A percentile compares a stretch with the other conserved stretches of the same genome.
These are phyloP conservation scores for Tylopilus sp. DNA, from an alignment of 1,284 basidiomycete species.

Conservation along the genomic window DNA sequence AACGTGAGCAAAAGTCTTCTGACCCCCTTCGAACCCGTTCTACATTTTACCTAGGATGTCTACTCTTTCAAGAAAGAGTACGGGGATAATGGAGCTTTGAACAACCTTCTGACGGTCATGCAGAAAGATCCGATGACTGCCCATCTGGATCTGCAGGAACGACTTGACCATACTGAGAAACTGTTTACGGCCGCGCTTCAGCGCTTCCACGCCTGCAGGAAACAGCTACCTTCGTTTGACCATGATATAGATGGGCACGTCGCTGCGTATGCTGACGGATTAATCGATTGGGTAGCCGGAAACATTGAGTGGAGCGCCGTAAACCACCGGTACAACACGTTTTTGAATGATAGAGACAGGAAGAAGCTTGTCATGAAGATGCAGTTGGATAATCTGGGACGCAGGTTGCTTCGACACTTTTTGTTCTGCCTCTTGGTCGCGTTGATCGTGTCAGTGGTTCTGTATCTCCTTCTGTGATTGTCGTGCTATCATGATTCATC, in stretches of 20 bases:
- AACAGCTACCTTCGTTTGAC: slow-evolving; percentile 18
- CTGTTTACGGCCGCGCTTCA: slow-evolving; percentile 17
- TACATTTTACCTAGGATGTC: slow-evolving; percentile 21
- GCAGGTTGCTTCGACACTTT: not conserved
- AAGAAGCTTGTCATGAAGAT: slow-evolving; percentile 21
- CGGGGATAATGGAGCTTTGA: slow-evolving; percentile 28
- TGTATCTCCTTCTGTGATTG: slow-evolving; percentile 6
- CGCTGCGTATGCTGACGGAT: slow-evolving; percentile 26
- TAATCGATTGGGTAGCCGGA: slow-evolving; percentile 27
- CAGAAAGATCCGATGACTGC: slow-evolving; percentile 16
- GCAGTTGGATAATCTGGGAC: slow-evolving; percentile 5
- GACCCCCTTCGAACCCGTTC: not conserved
- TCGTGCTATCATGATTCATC: not conserved
- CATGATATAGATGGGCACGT: slow-evolving; percentile 18
- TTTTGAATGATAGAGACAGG: slow-evolving; percentile 24
- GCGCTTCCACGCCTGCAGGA: slow-evolving; percentile 22
- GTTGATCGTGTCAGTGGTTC: slow-evolving; percentile 9
- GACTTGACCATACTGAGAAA: slow-evolving; percentile 16
- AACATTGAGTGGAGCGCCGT: slow-evolving; percentile 30
- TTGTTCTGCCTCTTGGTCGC: slow-evolving; percentile 8
- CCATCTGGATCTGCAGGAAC: slow-evolving; percentile 20
- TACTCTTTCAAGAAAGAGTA: slow-evolving; percentile 32
- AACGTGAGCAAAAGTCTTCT: slow-evolving; percentile 19
- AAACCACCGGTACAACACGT: slow-evolving; percentile 28
- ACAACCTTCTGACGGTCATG: slow-evolving; percentile 27